A percentile compares a stretch with the other conserved stretches of the same genome.
Evolutionary conservation across 2,329 filamentous ascomycete genomes (phyloP).

Genomic region (Ambrosiella xylebori): DNA sequence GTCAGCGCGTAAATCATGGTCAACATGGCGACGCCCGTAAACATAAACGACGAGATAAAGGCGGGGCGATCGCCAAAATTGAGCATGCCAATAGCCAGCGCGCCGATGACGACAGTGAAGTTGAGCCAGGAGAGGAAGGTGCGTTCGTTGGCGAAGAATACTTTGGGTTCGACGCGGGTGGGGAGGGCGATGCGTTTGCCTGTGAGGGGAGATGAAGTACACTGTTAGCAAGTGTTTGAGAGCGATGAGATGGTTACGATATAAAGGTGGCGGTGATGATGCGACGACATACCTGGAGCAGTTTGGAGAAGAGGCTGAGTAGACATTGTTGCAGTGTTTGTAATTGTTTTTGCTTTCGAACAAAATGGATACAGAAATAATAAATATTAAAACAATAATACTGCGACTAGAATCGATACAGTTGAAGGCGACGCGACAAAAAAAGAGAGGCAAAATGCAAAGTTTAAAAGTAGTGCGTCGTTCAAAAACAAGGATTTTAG

Average conservation of each 20-base stretch:
- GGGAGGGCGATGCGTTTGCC: slow-evolving; percentile 97
- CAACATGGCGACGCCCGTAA: slow-evolving; percentile 84
- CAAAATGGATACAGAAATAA: slow-evolving; percentile 7
- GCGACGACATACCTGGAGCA: slow-evolving; percentile 51
- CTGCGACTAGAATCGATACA: neutral
- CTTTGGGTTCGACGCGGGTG: slow-evolving; percentile 94
- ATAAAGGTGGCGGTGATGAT: neutral
- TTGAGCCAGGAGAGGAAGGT: slow-evolving; percentile 99
- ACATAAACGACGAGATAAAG: slow-evolving; percentile 83
- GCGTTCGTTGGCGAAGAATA: slow-evolving; percentile 99
- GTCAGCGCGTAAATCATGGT: slow-evolving; percentile 90
- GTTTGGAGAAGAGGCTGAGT: slow-evolving; percentile 92
- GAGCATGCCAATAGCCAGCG: slow-evolving; percentile 86
- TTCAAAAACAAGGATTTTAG: too few species aligned
- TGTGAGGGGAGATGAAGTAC: slow-evolving; percentile 23
- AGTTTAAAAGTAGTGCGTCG: too few species aligned
- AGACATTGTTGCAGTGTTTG: slow-evolving; percentile 43
- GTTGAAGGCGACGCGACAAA: neutral
- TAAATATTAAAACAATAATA: slow-evolving; percentile 12
- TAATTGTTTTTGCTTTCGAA: neutral
- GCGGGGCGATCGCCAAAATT: slow-evolving; percentile 94
- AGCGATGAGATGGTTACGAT: neutral
- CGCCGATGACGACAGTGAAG: slow-evolving; percentile 96
- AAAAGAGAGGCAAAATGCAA: neutral
- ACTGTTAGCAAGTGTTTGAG: neutral